phyloP scores from a whole-genome alignment of 2,329 filamentous ascomycete genomes.

The Trichoderma sp. region DNA sequence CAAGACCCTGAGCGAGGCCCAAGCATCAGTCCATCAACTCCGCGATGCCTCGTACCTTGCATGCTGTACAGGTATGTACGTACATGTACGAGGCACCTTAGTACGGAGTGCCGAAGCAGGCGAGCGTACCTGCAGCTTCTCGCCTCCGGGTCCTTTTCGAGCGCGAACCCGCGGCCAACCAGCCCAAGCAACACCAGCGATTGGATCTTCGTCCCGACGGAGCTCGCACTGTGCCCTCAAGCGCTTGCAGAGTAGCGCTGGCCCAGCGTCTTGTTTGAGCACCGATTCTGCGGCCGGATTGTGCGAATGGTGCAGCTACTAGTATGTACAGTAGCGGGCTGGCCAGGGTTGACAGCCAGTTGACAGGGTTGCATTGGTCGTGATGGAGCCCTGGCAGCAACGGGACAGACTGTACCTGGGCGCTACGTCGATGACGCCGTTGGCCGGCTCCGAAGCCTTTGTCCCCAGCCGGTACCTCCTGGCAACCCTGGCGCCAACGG shows the following conservation, averaged over 20 bases:
- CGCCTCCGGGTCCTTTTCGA: background rate
- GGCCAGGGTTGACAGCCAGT: constrained; percentile 12
- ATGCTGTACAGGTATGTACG: background rate
- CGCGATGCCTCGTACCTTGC: background rate
- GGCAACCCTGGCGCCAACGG: constrained; percentile 3
- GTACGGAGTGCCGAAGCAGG: background rate
- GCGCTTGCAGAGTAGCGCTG: background rate
- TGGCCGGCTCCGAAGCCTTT: background rate
- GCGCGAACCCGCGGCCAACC: background rate
- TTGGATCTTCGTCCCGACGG: background rate
- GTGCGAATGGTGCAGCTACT: background rate
- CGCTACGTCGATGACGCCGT: background rate
- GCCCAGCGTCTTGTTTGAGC: constrained; percentile 10
- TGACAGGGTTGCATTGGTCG: constrained; percentile 6
- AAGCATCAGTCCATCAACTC: background rate
- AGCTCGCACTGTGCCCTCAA: background rate
- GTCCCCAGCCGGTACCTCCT: constrained; percentile 12
- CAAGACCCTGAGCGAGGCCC: background rate
- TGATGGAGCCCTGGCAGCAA: background rate
- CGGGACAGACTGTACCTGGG: background rate
- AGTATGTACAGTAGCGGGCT: too few relatives aligned
- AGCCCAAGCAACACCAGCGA: background rate
- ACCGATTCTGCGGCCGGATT: constrained; percentile 13
- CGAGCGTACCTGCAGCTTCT: background rate
- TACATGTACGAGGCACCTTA: background rate